Base-by-base conservation (phyloP, 345 rosid genomes). In the Cardamine occulta region DNA sequence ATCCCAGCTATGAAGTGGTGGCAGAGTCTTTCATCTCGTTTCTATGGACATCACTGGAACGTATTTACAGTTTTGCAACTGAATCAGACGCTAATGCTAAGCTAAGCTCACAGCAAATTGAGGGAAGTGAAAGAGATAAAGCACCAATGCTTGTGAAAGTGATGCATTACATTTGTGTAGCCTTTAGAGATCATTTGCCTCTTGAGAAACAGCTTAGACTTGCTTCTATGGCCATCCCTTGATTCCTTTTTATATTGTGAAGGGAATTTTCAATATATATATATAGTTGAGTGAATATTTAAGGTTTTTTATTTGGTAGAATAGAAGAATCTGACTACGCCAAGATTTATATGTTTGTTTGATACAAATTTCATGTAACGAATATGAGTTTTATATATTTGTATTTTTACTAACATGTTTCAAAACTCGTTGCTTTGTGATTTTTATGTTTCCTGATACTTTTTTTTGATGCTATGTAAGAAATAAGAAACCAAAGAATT, bases 171-270 rank as follows among this genome's bases (percentile, higher is more conserved):
- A 58, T 86, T 32, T 93, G 95, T 73, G 77, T 84, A 23, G 82
- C 44, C 26, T 83, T 88, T 69, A 88, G 73, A 80, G 79, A 88
- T 44, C 81, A 86, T 80, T 82, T 93, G 80, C 85, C 94, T 35
- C 74, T 87, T 35, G 96, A 88, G 77, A 91, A 82, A 78, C 98
- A 93, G 80, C 85, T 86, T 57, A 76, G 52, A 67, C 93, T 93
- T 71, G 86, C 93, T 26, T 79, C 84, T 80, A 83, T 88, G 90
- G 63, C 34, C n/a, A 68, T 83, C 7, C 18, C 21, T 37, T 74
- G 71, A 44, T 37, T 37, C 14, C 13, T 11, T 18, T 55, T 31
- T 57, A 2, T 63, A 15, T 23, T 73, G 18, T 28, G 31, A 63
- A 42, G n/a, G 17, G 35, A 32, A 15, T 28, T 64, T 63, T 29